phyloP scores from a whole-genome alignment of 2,329 filamentous ascomycete genomes.

The Dactylellina sp. region DNA sequence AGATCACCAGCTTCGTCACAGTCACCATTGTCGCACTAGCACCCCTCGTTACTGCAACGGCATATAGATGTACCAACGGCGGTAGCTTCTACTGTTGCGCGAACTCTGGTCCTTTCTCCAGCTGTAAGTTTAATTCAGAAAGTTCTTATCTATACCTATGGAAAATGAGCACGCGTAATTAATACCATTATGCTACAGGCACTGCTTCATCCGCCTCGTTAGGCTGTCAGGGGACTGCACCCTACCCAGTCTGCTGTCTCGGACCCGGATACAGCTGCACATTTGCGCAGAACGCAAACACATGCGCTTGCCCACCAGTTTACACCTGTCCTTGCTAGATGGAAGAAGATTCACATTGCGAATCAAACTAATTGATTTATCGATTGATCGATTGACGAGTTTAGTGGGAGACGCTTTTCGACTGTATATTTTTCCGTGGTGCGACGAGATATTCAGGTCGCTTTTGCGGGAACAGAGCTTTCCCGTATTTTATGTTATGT shows the following conservation, averaged over 20 bases:
- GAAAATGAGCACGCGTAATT: too few species aligned
- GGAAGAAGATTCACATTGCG: neutral
- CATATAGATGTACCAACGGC: constrained; percentile 36
- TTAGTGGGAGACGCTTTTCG: too few species aligned
- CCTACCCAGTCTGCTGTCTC: constrained; percentile 38
- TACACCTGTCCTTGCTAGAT: constrained; percentile 40
- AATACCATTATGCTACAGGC: constrained; percentile 1
- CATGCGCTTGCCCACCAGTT: constrained; percentile 36
- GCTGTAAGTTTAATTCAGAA: constrained; percentile 33
- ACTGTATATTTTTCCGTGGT: too few species aligned
- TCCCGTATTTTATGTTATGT: too few species aligned
- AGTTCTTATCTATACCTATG: too few species aligned
- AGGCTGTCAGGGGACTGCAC: constrained; percentile 7
- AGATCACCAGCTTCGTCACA: constrained; percentile 30
- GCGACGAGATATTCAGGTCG: too few species aligned
- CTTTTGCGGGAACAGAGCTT: too few species aligned
- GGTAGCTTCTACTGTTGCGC: constrained; percentile 40
- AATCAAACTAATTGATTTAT: too few species aligned
- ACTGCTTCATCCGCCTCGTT: constrained; percentile 4
- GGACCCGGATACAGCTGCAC: constrained; percentile 50
- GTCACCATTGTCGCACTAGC: neutral
- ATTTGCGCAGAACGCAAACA: constrained; percentile 32
- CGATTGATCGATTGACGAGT: too few species aligned
- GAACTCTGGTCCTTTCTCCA: constrained; percentile 31
- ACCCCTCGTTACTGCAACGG: constrained; percentile 26